Percentiles rank a stretch among this genome's conserved stretches.
These are phyloP conservation scores for Kitagawia praeruptora DNA, from an alignment of 129 eudicot species.

Conservation along the genomic window DNA sequence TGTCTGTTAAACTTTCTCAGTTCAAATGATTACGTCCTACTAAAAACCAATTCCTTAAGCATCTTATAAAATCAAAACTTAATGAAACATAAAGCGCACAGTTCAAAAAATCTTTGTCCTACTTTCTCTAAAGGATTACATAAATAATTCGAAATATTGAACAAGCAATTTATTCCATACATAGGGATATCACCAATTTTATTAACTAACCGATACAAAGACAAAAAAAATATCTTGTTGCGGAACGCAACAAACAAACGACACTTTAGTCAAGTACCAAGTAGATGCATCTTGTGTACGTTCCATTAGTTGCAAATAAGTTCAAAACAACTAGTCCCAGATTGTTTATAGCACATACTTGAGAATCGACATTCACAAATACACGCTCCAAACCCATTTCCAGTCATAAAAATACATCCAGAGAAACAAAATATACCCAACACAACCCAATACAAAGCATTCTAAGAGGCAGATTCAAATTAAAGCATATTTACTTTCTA, in stretches of 20 bases:
- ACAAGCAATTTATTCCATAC: background rate
- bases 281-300: background rate
- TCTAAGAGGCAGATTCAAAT: background rate
- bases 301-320: background rate
- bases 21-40: slow-evolving; percentile 28
- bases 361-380: background rate
- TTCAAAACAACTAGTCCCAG: background rate
- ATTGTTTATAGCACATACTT: background rate
- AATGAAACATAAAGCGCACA: background rate
- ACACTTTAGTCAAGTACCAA: background rate
- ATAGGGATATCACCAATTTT: background rate
- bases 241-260: background rate
- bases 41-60: slow-evolving; percentile 27
- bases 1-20: slow-evolving; percentile 30
- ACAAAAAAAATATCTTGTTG: background rate
- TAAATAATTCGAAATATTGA: background rate
- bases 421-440: background rate
- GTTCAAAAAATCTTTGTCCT: background rate
- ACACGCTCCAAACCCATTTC: background rate
- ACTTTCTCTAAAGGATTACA: background rate
- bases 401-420: background rate
- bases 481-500: too few relatives aligned
- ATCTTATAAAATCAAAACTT: slow-evolving; percentile 15
- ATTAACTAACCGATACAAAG: background rate
- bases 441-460: background rate